Evolutionary conservation across 352 stramenopile species (phyloP), one percentile per base, ranked within the genome.

Genomic region (Pythium rishiriense): DNA sequence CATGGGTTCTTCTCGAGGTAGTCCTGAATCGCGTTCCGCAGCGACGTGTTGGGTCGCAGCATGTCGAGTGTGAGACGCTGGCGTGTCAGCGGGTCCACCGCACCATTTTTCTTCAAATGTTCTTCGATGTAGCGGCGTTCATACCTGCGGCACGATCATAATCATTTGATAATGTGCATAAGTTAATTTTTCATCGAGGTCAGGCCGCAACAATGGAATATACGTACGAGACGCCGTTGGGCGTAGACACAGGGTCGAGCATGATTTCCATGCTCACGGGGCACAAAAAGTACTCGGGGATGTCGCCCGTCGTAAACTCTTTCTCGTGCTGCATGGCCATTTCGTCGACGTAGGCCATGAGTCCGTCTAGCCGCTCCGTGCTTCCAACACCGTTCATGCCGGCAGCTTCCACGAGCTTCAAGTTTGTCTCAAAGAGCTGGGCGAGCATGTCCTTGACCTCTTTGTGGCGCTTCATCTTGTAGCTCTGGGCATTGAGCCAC

Each of bases 191-290:
- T n/a, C n/a, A n/a, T n/a, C n/a, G n/a, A n/a, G n/a, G n/a, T n/a
- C n/a, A n/a, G n/a, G n/a, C n/a, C n/a, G n/a, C n/a, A n/a, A n/a
- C n/a, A n/a, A n/a, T n/a, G n/a, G n/a, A n/a, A n/a, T n/a, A n/a
- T 48, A 77, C 66, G 51, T 89, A 91, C 78, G 83, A 91, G 41
- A 94, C 69, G 55, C 83, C 85, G 43, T 91, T 94, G 25, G 85
- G 85, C 2, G 85, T 93, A 43, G 73, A 87, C 39, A 94, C 79
- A 1, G 85, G 83, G 53, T 94, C 83, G 1, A 69, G 57, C 83
- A 94, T 93, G 66, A 94, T 74, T 68, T 92, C 85, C 83, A 94
- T 91, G 64, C 80, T 91, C 50, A 94, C 85, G 12, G 85, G 83
- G 43, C 85, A 94, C 26, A 90, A 56, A 46, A 91, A 91, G 46